phyloP scores from a whole-genome alignment of 208 protist genomes.

The Acanthamoeba culbertsoni region DNA sequence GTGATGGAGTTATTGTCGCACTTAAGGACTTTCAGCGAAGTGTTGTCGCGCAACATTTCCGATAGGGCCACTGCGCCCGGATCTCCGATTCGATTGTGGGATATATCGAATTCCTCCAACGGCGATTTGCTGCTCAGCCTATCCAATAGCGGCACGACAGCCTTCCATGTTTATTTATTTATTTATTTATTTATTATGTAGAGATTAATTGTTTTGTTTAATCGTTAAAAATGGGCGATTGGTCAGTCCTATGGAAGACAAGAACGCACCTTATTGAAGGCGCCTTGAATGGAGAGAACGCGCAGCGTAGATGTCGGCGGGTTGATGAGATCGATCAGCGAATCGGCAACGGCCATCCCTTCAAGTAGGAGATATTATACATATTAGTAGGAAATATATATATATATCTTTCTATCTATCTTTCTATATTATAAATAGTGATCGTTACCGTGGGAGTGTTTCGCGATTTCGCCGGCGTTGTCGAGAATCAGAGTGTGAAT shows the following conservation, averaged over 20 bases:
- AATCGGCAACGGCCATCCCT: background rate
- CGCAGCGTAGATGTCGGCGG: background rate
- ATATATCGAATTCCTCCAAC: background rate
- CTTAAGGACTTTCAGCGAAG: background rate
- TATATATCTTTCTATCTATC: too few species aligned
- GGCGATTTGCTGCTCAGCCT: background rate
- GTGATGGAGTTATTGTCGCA: background rate
- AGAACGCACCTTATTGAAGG: background rate
- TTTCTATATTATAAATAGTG: background rate
- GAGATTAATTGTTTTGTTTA: too few species aligned
- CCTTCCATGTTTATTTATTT: background rate
- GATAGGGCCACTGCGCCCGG: background rate
- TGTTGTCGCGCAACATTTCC: conserved; percentile 2
- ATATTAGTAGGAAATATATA: background rate
- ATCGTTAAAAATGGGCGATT: background rate
- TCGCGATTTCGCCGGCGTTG: background rate
- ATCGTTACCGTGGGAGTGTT: background rate
- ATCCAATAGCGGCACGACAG: background rate
- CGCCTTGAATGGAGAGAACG: background rate
- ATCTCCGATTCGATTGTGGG: background rate
- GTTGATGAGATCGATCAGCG: background rate
- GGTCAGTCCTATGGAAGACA: background rate
- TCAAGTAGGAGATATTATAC: background rate
- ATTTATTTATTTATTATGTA: background rate
- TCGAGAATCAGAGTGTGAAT: background rate